phyloP scores from a whole-genome alignment of 495 filamentous ascomycete genomes.

The Neurospora sp. region DNA sequence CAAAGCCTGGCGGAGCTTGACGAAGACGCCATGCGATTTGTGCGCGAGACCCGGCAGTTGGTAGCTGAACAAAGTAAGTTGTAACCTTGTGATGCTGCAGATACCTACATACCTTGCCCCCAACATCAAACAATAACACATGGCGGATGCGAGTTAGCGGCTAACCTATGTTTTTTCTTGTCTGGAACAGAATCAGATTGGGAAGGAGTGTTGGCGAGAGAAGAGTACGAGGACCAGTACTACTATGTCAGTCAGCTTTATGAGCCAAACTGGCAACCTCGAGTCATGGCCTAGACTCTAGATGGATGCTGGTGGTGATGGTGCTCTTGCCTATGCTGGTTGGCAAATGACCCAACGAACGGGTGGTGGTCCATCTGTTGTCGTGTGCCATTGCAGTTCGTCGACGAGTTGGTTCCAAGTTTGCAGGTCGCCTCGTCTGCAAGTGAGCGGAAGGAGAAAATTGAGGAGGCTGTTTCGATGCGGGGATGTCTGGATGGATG shows the following conservation, averaged over 20 bases:
- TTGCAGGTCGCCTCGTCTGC: background rate
- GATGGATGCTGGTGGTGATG: background rate
- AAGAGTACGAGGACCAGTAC: slow-evolving; percentile 37
- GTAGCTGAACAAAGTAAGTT: slow-evolving; percentile 33
- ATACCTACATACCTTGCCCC: background rate
- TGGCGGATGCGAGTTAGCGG: background rate
- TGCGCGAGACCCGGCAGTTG: slow-evolving; percentile 27
- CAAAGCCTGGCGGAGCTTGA: slow-evolving; percentile 35
- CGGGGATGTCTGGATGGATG: background rate
- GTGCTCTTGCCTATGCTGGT: background rate
- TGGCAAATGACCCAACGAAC: background rate
- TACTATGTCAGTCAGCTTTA: slow-evolving; percentile 44
- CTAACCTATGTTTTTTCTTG: background rate
- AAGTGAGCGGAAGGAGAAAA: background rate
- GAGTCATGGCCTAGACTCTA: slow-evolving; percentile 24
- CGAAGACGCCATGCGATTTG: slow-evolving; percentile 26
- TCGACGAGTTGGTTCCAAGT: background rate
- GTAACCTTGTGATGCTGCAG: background rate
- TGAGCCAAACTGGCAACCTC: slow-evolving; percentile 40
- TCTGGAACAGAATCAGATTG: slow-evolving; percentile 26
- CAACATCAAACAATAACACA: background rate
- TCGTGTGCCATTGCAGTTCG: background rate
- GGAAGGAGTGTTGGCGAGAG: slow-evolving; percentile 24
- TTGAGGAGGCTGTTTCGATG: background rate
- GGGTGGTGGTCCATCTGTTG: background rate